phyloP scores from a whole-genome alignment of 2,329 filamentous ascomycete genomes.

The Apiospora sp. region DNA sequence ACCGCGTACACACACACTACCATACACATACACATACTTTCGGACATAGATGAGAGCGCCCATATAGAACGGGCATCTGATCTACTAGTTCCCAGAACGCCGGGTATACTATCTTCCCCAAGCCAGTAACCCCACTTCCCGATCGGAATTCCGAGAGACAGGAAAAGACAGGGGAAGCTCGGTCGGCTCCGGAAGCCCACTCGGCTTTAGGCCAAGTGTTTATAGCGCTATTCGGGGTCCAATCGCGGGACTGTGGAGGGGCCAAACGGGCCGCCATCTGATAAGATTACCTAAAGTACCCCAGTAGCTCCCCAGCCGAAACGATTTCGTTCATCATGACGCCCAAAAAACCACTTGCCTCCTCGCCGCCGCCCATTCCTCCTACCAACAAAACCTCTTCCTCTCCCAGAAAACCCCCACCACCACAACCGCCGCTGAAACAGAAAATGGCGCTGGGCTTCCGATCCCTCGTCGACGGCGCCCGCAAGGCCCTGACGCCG shows the following conservation, averaged over 20 bases:
- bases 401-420: background rate
- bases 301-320: background rate
- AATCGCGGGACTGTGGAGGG: constrained; percentile 13
- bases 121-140: background rate
- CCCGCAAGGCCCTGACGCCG: constrained; percentile 44
- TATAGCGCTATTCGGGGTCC: constrained; percentile 7
- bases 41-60: background rate
- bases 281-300: constrained; percentile 17
- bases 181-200: constrained; percentile 21
- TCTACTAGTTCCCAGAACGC: background rate
- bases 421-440: constrained; percentile 33
- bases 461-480: constrained; percentile 49
- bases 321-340: constrained; percentile 5
- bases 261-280: constrained; percentile 8
- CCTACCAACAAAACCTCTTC: background rate
- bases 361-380: background rate
- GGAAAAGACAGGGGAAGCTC: background rate
- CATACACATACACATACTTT: background rate
- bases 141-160: background rate
- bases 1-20: background rate
- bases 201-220: constrained; percentile 4
- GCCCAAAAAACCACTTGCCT: background rate
- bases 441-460: constrained; percentile 52
- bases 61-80: background rate
- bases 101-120: background rate